A percentile compares a stretch with the other conserved stretches of the same genome.
These are phyloP conservation scores for Cercospora nicotianae DNA, from an alignment of 2,329 filamentous ascomycete species.

Conservation along the genomic window DNA sequence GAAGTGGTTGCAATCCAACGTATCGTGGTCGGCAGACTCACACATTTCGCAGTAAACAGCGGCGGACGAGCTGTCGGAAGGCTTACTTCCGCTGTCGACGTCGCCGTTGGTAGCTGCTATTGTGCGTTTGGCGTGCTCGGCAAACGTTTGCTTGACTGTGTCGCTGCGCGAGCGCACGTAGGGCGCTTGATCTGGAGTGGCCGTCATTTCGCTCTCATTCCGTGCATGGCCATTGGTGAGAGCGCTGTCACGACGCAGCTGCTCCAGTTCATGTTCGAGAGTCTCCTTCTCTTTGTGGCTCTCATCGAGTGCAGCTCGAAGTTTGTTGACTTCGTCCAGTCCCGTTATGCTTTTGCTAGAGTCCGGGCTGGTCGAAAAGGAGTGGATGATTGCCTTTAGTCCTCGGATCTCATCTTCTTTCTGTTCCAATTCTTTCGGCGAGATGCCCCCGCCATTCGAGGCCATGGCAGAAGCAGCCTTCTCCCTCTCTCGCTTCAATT, in stretches of 20 bases:
- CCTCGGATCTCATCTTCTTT: slow-evolving; percentile 97
- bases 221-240: slow-evolving; percentile 45
- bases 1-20: slow-evolving; percentile 73
- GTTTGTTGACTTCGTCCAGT: slow-evolving; percentile 54
- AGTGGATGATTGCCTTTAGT: slow-evolving; percentile 96
- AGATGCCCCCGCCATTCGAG: slow-evolving; percentile 39
- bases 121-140: slow-evolving; percentile 60
- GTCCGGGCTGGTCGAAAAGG: slow-evolving; percentile 72
- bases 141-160: slow-evolving; percentile 62
- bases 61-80: slow-evolving; percentile 5
- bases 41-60: slow-evolving; percentile 90
- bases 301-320: slow-evolving; percentile 63
- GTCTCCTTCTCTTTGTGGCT: slow-evolving; percentile 80
- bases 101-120: slow-evolving; percentile 5
- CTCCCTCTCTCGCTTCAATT: slow-evolving; percentile 84
- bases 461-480: slow-evolving; percentile 64
- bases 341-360: slow-evolving; percentile 33
- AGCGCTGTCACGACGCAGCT: slow-evolving; percentile 41
- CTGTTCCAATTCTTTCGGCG: slow-evolving; percentile 77
- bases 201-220: slow-evolving; percentile 37
- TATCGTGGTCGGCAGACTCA: slow-evolving; percentile 87
- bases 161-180: slow-evolving; percentile 45
- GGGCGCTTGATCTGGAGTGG: slow-evolving; percentile 24
- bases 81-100: slow-evolving; percentile 9
- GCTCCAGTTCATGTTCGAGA: slow-evolving; percentile 84